Evolutionary conservation across 2,329 filamentous ascomycete species (phyloP).

Genomic region (Westerdykella sp.): DNA sequence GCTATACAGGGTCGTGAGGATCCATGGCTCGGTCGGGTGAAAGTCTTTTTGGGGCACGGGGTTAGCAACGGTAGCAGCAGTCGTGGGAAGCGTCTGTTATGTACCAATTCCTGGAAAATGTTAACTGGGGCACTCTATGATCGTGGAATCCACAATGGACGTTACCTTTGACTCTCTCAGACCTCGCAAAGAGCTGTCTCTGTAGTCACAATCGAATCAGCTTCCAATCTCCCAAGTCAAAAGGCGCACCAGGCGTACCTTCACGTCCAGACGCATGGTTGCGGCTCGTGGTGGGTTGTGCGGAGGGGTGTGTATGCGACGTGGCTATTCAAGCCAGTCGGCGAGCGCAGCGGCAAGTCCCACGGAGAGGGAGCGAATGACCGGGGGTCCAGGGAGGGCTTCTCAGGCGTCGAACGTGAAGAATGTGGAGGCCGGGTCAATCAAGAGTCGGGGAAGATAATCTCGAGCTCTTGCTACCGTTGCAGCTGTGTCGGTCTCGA

Average conservation of each 20-base stretch:
- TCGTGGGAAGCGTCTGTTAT: constrained; percentile 5
- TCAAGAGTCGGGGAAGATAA: no score
- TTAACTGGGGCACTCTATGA: constrained; percentile 17
- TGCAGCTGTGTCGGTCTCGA: background rate
- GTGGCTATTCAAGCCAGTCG: constrained; percentile 37
- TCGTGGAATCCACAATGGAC: constrained; percentile 2
- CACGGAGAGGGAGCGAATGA: constrained; percentile 1
- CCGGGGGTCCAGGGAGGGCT: background rate
- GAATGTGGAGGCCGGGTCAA: background rate
- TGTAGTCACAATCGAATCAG: constrained; percentile 46
- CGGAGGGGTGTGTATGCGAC: constrained; percentile 31
- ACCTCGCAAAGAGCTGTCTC: constrained; percentile 80
- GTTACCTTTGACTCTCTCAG: constrained; percentile 76
- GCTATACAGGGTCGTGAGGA: constrained; percentile 91
- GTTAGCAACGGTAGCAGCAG: background rate
- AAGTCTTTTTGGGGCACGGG: constrained; percentile 72
- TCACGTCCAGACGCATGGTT: constrained; percentile 44
- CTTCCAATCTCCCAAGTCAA: background rate
- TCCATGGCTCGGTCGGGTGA: constrained; percentile 92
- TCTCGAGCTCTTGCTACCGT: background rate
- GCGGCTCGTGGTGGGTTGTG: constrained; percentile 20
- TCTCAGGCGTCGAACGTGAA: background rate
- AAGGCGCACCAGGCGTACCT: constrained; percentile 25
- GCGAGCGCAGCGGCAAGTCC: constrained; percentile 8
- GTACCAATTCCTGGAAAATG: constrained; percentile 31